These are phyloP conservation scores for Ceratobasidium sp. DNA, from an alignment of 1,284 basidiomycete species.

Conservation along the genomic window DNA sequence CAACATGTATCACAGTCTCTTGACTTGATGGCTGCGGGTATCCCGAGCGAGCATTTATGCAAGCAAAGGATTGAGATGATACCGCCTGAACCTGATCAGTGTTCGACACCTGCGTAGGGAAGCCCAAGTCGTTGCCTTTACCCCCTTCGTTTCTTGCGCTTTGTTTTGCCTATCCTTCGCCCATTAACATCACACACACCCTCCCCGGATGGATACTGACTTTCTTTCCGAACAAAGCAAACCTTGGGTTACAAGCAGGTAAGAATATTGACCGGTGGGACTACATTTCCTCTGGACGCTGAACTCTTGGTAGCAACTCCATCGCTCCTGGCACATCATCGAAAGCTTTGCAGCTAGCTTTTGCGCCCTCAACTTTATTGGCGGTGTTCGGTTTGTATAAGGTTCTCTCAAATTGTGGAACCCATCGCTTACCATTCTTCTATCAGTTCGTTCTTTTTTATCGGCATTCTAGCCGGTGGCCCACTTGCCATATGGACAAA, in stretches of 20 bases:
- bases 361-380: conserved; percentile 87
- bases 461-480: conserved; percentile 85
- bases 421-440: conserved; percentile 16
- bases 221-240: conserved; percentile 62
- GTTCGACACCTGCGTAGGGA: conserved; percentile 94
- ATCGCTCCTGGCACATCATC: conserved; percentile 82
- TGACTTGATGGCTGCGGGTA: conserved; percentile 83
- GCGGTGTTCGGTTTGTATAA: conserved; percentile 75
- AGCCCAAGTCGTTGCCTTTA: conserved; percentile 74
- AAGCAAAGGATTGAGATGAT: conserved; percentile 83
- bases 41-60: conserved; percentile 58
- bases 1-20: conserved; percentile 58
- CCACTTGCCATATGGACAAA: conserved; percentile 74
- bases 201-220: background rate
- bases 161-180: conserved; percentile 36
- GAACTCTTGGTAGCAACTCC: conserved; percentile 71
- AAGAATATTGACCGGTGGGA: conserved; percentile 17
- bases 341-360: conserved; percentile 90
- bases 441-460: conserved; percentile 78
- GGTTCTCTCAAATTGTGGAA: background rate
- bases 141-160: conserved; percentile 53
- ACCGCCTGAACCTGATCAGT: conserved; percentile 96
- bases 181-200: background rate
- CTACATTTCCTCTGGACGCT: background rate
- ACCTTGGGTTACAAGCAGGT: conserved; percentile 86